Evolutionary conservation across 768 basidiomycete species (phyloP).

Genomic region (Termitomyces sp.): DNA sequence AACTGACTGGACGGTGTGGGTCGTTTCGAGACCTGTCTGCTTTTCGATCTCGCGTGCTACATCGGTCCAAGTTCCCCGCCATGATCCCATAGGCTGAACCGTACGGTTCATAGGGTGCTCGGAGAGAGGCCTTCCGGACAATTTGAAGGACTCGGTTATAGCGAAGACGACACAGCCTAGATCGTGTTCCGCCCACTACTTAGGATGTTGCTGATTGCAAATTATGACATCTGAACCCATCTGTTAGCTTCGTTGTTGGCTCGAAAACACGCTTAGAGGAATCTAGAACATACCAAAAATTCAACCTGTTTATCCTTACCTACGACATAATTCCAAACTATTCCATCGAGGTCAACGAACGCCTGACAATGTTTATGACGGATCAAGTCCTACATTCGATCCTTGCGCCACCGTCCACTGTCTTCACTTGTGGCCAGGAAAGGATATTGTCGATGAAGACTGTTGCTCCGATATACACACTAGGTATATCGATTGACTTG

Average conservation of each 20-base stretch:
- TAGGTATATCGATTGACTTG: conserved; percentile 12
- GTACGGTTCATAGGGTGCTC: conserved; percentile 7
- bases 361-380: not conserved
- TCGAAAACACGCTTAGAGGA: not conserved
- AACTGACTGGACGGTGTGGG: conserved; percentile 10
- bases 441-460: conserved; percentile 14
- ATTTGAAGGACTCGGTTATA: conserved; percentile 7
- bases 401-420: not conserved
- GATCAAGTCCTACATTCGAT: conserved; percentile 7
- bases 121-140: not conserved
- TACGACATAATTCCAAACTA: conserved; percentile 12
- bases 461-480: conserved; percentile 11
- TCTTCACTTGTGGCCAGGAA: conserved; percentile 11
- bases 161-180: conserved; percentile 3
- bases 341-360: not conserved
- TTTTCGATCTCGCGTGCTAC: conserved; percentile 14
- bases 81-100: conserved; percentile 12
- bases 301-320: conserved; percentile 11
- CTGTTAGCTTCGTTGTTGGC: too few relatives aligned
- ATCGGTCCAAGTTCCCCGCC: conserved; percentile 13
- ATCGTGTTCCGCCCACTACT: conserved; percentile 12
- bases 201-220: too few relatives aligned
- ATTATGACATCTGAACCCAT: too few relatives aligned
- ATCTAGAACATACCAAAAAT: conserved; percentile 6
- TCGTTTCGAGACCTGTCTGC: conserved; percentile 13